Base-by-base conservation (phyloP, 441 rosid species). In the Gossypium lobatum region DNA sequence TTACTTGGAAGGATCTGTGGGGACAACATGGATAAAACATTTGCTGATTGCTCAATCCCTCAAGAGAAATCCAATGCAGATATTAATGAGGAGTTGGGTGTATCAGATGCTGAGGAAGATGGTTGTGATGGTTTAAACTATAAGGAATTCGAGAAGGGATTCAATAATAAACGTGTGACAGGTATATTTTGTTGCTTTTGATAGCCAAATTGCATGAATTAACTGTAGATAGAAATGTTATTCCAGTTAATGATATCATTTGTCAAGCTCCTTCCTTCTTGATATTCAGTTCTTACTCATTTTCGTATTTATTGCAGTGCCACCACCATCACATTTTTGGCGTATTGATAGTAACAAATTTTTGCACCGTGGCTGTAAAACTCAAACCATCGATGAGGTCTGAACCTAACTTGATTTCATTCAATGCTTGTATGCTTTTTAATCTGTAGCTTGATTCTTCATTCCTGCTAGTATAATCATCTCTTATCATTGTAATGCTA, bases 61-160 rank as follows among this genome's bases (percentile, higher is more conserved):
- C 99, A 95, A 88, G 99, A 95, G 87, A 95, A 88, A 88, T 87
- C 97, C 73, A 93, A 92, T 83, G 93, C 86, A 71, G 97, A 95
- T 52, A 93, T 95, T 75, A 95, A 95, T 80, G 88, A 85, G 2
- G 97, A 95, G 87, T 85, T 95, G 86, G 98, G 97, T 75, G 71
- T 95, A 83, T 89, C 97, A 66, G 91, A 91, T 75, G 89, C 80
- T 58, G 99, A 93, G 75, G 99, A 93, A 81, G 99, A 91, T 73
- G 91, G 82, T 68, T 82, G 72, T 79, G 89, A 87, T 83, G 77
- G 78, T 70, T 67, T 70, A 55, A 85, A 88, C 80, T 75, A 79
- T 64, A 84, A 76, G 78, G 91, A 81, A 78, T 75, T 82, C 67
- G 91, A 83, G 58, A 87, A 80, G 80, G 89, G 81, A 68, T 75